Evolutionary conservation across 2,329 filamentous ascomycete genomes (phyloP).

Genomic region (Torrubiella hemipterigena): DNA sequence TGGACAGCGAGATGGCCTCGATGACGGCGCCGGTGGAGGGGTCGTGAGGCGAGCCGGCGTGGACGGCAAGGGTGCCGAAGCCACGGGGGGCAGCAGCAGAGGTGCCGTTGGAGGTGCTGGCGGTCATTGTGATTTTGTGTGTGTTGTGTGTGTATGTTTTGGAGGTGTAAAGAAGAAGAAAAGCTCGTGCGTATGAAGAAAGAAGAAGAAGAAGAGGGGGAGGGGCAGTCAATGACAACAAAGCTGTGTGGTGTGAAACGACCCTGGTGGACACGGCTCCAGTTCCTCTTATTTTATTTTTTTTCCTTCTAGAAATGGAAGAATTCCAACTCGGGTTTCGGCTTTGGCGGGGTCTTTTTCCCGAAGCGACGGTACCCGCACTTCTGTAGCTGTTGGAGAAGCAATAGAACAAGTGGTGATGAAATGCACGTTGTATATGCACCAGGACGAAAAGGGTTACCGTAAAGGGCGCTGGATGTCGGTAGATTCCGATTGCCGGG

Average conservation of each 20-base stretch:
- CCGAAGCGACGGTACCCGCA: too few relatives aligned
- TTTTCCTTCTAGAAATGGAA: not conserved
- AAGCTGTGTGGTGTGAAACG: not conserved
- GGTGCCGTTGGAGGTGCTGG: constrained; percentile 14
- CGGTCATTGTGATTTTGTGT: constrained; percentile 3
- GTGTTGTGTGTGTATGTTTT: not conserved
- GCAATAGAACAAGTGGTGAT: too few relatives aligned
- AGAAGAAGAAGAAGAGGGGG: not conserved
- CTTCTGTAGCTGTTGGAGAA: not conserved
- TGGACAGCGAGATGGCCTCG: constrained; percentile 88
- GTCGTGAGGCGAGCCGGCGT: constrained; percentile 86
- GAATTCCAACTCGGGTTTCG: too few relatives aligned
- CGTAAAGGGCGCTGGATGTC: too few relatives aligned
- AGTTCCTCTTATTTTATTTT: too few relatives aligned
- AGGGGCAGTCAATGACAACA: too few relatives aligned
- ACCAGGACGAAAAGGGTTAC: too few relatives aligned
- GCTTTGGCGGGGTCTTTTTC: too few relatives aligned
- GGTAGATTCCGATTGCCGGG: too few relatives aligned
- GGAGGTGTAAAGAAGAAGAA: not conserved
- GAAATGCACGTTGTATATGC: too few relatives aligned
- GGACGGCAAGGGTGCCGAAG: constrained; percentile 90
- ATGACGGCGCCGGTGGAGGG: constrained; percentile 90
- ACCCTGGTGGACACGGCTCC: too few relatives aligned
- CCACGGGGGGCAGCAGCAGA: constrained; percentile 55
- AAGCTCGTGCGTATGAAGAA: too few relatives aligned